phyloP scores from a whole-genome alignment of 2,329 filamentous ascomycete genomes.

The Lojkania enalia region DNA sequence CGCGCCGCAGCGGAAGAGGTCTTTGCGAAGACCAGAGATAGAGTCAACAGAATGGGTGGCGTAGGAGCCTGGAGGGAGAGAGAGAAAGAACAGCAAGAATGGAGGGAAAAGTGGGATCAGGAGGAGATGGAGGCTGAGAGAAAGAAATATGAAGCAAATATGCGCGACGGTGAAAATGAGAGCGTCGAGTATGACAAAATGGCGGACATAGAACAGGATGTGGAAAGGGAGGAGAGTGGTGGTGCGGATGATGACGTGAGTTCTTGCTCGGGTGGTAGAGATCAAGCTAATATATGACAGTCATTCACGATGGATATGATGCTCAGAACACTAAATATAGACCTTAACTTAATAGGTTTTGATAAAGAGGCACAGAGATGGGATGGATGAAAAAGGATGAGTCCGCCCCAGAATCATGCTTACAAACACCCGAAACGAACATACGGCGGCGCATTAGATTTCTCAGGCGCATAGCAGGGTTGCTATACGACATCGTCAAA shows the following conservation, averaged over 20 bases:
- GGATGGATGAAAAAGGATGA: slow-evolving; percentile 52
- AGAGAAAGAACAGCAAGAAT: slow-evolving; percentile 39
- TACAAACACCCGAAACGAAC: too few relatives aligned
- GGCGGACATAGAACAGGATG: slow-evolving; percentile 44
- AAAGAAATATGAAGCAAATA: slow-evolving; percentile 40
- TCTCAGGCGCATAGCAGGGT: too few relatives aligned
- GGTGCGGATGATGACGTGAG: slow-evolving; percentile 45
- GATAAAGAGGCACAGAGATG: slow-evolving; percentile 61
- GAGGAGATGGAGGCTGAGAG: slow-evolving; percentile 36
- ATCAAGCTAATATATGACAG: slow-evolving; percentile 27
- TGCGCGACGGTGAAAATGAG: slow-evolving; percentile 40
- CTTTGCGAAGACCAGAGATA: slow-evolving; percentile 62
- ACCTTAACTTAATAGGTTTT: slow-evolving; percentile 65
- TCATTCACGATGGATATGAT: slow-evolving; percentile 72
- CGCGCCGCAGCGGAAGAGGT: slow-evolving; percentile 69
- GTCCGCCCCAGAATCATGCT: too few relatives aligned
- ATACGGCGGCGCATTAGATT: too few relatives aligned
- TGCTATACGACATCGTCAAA: too few relatives aligned
- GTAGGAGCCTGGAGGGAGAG: slow-evolving; percentile 57
- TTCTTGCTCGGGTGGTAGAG: slow-evolving; percentile 32
- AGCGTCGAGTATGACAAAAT: slow-evolving; percentile 42
- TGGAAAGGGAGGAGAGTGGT: slow-evolving; percentile 46
- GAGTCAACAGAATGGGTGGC: slow-evolving; percentile 66
- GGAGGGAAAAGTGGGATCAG: slow-evolving; percentile 43
- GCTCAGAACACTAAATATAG: slow-evolving; percentile 67